Evolutionary conservation across 768 basidiomycete species (phyloP), one percentile per base, ranked within the genome.

Genomic region (Panaeolus cyanescens): DNA sequence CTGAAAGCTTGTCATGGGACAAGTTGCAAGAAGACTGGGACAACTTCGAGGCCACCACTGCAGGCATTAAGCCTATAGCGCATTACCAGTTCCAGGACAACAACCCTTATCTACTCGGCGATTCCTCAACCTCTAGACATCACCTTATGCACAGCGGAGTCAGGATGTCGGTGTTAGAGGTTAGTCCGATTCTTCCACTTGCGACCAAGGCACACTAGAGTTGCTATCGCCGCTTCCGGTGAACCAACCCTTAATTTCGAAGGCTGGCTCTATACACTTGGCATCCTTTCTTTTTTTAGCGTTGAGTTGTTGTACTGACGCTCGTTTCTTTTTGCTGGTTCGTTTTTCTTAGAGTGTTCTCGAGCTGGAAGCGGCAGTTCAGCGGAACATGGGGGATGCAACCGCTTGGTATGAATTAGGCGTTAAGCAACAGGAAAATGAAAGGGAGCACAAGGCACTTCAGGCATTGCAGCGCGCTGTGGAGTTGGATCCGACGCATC

Each of bases 391-490:
- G 62, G 76, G 72, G 8, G 84, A 91, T 66, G 87, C 91, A 4
- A 65, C 75, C 33, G 90, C 89, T 8, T 99, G 97, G 97, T 96
- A 85, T 70, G 85, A 91, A 65, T 88, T 99, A 55, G 97, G 97
- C 25, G 89, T 99, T 54, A 95, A 93, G 74, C 97, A 99, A 70
- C 97, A 99, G 74, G 96, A 97, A 75, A 97, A 96, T 71, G 97
- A 99, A 73, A 88, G 96, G 15, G 97, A 99, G 75, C 82, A 84
- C 7, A 89, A 93, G 67, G 97, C 97, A 4, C 84, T 99, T 39
- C 83, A 88, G 58, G 97, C 97, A 1, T 83, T 99, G 19, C 78
- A 83, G 54, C 89, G 89, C 59, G 89, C 95, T 9, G 77, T 95
- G 55, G 87, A 91, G 62, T 84, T 99, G 33, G 91, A 96, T 67